Evolutionary conservation across 345 rosid species (phyloP).

Genomic region (Kernera saxatilis): DNA sequence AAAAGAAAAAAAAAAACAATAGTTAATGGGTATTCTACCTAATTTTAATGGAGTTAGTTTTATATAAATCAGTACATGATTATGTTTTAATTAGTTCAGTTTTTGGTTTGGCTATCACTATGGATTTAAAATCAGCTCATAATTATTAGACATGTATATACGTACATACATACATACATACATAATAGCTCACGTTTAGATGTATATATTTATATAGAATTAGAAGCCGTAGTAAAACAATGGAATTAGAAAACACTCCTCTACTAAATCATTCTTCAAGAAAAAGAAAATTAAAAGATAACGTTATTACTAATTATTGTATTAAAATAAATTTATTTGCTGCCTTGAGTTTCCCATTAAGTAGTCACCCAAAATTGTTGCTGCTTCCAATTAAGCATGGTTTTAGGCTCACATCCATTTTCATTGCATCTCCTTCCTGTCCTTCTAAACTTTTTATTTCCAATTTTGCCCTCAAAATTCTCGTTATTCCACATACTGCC

Average conservation of each 20-base stretch:
- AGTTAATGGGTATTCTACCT: too few relatives aligned
- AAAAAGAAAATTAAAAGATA: neutral
- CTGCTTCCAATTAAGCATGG: slow-evolving; percentile 40
- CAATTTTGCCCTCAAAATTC: slow-evolving; percentile 32
- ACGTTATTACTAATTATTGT: neutral
- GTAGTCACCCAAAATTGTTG: slow-evolving; percentile 45
- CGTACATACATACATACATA: too few relatives aligned
- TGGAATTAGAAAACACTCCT: neutral
- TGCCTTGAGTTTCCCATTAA: neutral
- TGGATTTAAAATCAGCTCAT: too few relatives aligned
- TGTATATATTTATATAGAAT: neutral
- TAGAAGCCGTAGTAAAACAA: neutral
- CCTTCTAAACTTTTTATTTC: slow-evolving; percentile 29
- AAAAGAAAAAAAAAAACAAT: too few relatives aligned
- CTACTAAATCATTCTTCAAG: neutral
- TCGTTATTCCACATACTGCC: slow-evolving; percentile 13
- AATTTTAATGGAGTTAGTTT: too few relatives aligned
- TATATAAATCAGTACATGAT: too few relatives aligned
- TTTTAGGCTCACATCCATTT: slow-evolving; percentile 37
- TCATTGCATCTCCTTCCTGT: slow-evolving; percentile 51
- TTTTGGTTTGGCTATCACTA: too few relatives aligned
- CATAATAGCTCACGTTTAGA: too few relatives aligned
- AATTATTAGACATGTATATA: too few relatives aligned
- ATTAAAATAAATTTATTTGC: neutral
- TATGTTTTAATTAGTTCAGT: too few relatives aligned